A percentile compares a stretch with the other conserved stretches of the same genome.
Conservation (phyloP, 805 yeast species). For the Hanseniaspora valbyensis region DNA sequence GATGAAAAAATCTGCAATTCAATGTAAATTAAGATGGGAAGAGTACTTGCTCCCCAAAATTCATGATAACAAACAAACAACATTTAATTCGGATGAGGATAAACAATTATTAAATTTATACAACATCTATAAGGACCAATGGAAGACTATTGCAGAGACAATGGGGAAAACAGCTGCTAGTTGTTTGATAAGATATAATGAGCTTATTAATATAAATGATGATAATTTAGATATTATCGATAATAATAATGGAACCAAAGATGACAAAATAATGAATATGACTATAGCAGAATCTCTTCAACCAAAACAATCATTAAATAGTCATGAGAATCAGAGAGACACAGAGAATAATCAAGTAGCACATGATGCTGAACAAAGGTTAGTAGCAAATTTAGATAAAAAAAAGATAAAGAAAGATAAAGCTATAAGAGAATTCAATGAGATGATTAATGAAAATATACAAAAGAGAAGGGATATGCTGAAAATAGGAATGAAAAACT, state of each 20-base stretch:
- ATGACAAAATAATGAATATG: constrained; percentile 65
- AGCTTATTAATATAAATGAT: constrained; percentile 34
- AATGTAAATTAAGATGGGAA: constrained; percentile 85
- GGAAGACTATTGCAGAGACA: constrained; percentile 80
- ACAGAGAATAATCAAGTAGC: constrained; percentile 26
- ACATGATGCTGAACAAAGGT: constrained; percentile 74
- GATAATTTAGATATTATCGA: constrained; percentile 25
- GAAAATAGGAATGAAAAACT: constrained; percentile 50
- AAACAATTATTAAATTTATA: constrained; percentile 55
- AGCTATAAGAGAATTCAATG: constrained; percentile 56
- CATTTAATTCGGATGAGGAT: constrained; percentile 43
- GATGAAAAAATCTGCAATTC: constrained; percentile 77
- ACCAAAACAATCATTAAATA: constrained; percentile 64
- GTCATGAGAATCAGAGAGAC: constrained; percentile 82
- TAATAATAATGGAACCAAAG: constrained; percentile 32
- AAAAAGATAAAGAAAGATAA: constrained; percentile 85
- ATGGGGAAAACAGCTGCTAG: constrained; percentile 79
- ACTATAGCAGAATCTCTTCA: constrained; percentile 68
- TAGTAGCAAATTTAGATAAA: constrained; percentile 87
- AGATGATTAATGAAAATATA: constrained; percentile 62
- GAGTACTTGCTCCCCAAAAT: constrained; percentile 62
- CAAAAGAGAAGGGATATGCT: constrained; percentile 75
- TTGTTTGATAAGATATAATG: constrained; percentile 76
- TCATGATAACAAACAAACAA: constrained; percentile 43
- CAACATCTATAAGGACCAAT: constrained; percentile 73